Percentiles rank a stretch among this genome's conserved stretches.
Evolutionary conservation across 169 alveolate genomes (phyloP).

Genomic region (Cryptosporidium andersoni): DNA sequence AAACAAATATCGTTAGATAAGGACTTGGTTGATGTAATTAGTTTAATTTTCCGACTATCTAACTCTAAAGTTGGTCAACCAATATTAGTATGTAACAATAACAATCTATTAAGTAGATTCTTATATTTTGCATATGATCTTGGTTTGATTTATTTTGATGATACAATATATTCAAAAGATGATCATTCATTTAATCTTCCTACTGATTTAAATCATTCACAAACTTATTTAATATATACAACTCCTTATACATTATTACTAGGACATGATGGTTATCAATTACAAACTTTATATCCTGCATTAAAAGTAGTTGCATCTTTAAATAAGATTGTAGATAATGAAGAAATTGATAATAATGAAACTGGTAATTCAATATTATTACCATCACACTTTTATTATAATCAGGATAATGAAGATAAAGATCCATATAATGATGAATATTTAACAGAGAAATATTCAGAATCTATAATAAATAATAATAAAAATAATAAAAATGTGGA

Average conservation of each 20-base stretch:
- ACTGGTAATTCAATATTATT: neutral
- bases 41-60: conserved; percentile 36
- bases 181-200: too few species aligned
- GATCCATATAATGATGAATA: neutral
- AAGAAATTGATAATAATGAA: neutral
- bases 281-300: conserved; percentile 47
- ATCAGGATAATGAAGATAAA: conserved; percentile 1
- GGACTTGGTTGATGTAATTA: conserved; percentile 19
- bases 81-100: conserved; percentile 9
- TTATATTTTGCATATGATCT: conserved; percentile 54
- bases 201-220: neutral
- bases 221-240: neutral
- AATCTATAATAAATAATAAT: neutral
- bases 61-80: conserved; percentile 63
- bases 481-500: neutral
- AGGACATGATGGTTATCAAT: conserved; percentile 26
- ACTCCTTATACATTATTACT: conserved; percentile 47
- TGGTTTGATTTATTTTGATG: conserved; percentile 35
- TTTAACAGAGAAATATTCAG: neutral
- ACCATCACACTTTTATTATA: conserved; percentile 56
- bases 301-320: neutral
- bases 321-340: conserved; percentile 18
- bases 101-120: conserved; percentile 22
- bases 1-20: neutral
- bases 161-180: neutral